Conservation (phyloP, 305 asterid species). For the Fraxinus sp. region DNA sequence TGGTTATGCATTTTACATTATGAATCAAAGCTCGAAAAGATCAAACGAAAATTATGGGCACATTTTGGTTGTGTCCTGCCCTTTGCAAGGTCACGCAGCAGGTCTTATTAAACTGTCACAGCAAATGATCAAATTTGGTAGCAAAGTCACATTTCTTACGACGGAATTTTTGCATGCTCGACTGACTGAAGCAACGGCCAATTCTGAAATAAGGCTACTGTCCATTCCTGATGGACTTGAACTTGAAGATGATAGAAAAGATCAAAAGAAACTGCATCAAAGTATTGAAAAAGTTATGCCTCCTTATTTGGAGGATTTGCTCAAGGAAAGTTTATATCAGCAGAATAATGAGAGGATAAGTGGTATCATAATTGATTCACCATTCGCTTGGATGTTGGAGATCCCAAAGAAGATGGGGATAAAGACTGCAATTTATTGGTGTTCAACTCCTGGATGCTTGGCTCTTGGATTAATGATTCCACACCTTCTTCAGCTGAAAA, state of each 20-base stretch:
- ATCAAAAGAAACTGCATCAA: conserved; percentile 26
- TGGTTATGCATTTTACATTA: background rate
- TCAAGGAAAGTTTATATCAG: conserved; percentile 4
- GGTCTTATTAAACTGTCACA: conserved; percentile 49
- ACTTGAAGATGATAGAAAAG: conserved; percentile 33
- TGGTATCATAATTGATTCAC: conserved; percentile 44
- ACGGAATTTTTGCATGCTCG: conserved; percentile 21
- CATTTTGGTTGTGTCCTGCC: conserved; percentile 44
- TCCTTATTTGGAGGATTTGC: conserved; percentile 39
- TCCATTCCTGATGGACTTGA: conserved; percentile 45
- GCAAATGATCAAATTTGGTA: conserved; percentile 35
- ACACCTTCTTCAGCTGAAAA: background rate
- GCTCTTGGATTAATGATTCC: background rate
- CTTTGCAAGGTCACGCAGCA: conserved; percentile 53
- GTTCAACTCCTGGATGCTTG: conserved; percentile 57
- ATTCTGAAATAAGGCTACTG: conserved; percentile 22
- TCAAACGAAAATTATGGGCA: conserved; percentile 32
- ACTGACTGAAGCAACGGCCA: conserved; percentile 5
- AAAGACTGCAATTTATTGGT: conserved; percentile 44
- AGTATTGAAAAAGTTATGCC: conserved; percentile 37
- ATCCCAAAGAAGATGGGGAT: conserved; percentile 52
- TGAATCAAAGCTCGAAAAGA: conserved; percentile 1
- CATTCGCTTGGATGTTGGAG: conserved; percentile 34
- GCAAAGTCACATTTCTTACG: conserved; percentile 46
- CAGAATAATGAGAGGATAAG: conserved; percentile 28